Conservation (phyloP, 2,329 filamentous ascomycete species). For the Fusarium hostae region DNA sequence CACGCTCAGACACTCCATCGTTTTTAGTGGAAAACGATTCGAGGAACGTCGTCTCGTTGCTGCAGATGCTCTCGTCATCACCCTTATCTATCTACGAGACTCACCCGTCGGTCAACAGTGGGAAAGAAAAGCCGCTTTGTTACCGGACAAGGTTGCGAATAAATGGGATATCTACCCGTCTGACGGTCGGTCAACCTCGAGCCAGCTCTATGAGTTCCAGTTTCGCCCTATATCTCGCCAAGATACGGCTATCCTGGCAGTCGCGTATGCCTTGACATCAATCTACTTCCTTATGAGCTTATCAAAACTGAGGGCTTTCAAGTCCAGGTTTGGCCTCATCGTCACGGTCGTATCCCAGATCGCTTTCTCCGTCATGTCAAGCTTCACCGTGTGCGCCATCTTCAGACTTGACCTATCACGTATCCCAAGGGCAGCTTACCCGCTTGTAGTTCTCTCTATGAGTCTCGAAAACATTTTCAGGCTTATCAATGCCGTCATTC, state of each 20-base stretch:
- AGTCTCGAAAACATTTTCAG: conserved; percentile 84
- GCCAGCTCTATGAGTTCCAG: conserved; percentile 80
- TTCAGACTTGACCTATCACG: conserved; percentile 79
- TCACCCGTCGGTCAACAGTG: conserved; percentile 73
- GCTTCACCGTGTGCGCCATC: conserved; percentile 81
- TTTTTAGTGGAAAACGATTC: conserved; percentile 85
- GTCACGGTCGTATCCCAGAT: conserved; percentile 77
- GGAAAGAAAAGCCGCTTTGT: conserved; percentile 66
- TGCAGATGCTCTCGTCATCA: conserved; percentile 82
- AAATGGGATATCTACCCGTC: conserved; percentile 74
- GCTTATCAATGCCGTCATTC: conserved; percentile 80
- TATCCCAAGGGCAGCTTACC: conserved; percentile 79
- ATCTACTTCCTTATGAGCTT: conserved; percentile 75
- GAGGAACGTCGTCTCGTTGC: conserved; percentile 73
- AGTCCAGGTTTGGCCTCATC: conserved; percentile 78
- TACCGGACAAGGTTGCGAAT: conserved; percentile 61
- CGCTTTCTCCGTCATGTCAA: conserved; percentile 77
- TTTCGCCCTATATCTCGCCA: conserved; percentile 77
- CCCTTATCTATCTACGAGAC: conserved; percentile 74
- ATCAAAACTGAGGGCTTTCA: conserved; percentile 77
- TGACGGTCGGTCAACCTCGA: conserved; percentile 63
- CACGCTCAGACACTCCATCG: conserved; percentile 79
- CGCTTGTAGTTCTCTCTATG: conserved; percentile 79
- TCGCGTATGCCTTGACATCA: conserved; percentile 72
- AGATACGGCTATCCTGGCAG: conserved; percentile 71